Evolutionary conservation across 257 asterid species (phyloP).

Genomic region (Thymus quinquecostatus): DNA sequence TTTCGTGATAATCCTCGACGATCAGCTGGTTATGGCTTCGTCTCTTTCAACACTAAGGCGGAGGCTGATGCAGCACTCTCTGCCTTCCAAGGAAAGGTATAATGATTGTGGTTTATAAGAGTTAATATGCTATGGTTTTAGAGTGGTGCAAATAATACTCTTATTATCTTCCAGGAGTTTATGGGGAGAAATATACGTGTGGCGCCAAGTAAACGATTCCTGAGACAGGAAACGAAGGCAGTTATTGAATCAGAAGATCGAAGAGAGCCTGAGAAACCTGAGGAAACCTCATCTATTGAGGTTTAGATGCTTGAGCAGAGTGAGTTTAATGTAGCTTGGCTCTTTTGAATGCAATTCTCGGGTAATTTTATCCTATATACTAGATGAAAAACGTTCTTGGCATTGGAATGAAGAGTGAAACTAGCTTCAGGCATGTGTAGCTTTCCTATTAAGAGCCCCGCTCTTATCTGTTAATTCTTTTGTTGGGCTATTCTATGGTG

Average conservation of each 20-base stretch:
- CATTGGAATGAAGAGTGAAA: not conserved
- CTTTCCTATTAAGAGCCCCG: not conserved
- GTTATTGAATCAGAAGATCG: slow-evolving; percentile 40
- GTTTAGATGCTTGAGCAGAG: slow-evolving; percentile 31
- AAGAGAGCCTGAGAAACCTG: not conserved
- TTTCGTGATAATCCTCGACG: slow-evolving; percentile 67
- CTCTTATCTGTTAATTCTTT: not conserved
- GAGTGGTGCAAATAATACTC: not conserved
- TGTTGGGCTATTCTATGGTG: not conserved
- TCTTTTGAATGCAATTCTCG: not conserved
- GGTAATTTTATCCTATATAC: not conserved
- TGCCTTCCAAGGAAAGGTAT: slow-evolving; percentile 81
- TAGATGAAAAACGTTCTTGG: not conserved
- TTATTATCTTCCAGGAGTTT: slow-evolving; percentile 63
- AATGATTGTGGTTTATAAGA: slow-evolving; percentile 18
- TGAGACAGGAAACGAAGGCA: slow-evolving; percentile 65
- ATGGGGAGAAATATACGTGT: slow-evolving; percentile 83
- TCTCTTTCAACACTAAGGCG: slow-evolving; percentile 71
- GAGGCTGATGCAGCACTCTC: slow-evolving; percentile 76
- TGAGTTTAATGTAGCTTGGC: slow-evolving; percentile 34
- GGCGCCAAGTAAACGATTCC: slow-evolving; percentile 65
- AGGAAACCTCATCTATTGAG: slow-evolving; percentile 29
- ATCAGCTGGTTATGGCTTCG: slow-evolving; percentile 91
- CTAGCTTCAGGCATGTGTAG: not conserved
- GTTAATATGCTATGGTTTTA: not conserved